Evolutionary conservation across 1,139 yeast species (phyloP).

Genomic region (Candida mesenterica): DNA sequence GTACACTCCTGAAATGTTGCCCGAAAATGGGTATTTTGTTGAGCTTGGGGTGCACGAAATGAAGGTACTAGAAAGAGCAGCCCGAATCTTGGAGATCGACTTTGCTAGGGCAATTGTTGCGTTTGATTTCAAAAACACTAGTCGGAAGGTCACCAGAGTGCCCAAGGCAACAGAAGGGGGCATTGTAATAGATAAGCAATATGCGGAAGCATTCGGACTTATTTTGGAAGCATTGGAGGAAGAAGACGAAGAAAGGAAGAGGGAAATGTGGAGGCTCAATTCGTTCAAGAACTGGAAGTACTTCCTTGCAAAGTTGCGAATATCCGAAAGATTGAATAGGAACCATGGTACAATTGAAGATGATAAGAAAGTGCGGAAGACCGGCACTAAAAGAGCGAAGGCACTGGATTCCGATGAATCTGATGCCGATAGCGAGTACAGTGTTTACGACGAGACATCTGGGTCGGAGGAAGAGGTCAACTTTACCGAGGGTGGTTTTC

Average conservation of each 20-base stretch:
- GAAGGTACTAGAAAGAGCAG: constrained; percentile 64
- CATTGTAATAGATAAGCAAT: constrained; percentile 65
- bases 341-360: constrained; percentile 59
- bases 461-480: constrained; percentile 5
- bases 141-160: constrained; percentile 23
- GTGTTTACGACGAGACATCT: constrained; percentile 11
- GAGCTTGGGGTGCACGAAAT: constrained; percentile 28
- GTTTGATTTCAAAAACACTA: constrained; percentile 57
- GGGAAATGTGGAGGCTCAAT: constrained; percentile 43
- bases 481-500: constrained; percentile 9
- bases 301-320: constrained; percentile 67
- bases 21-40: constrained; percentile 71
- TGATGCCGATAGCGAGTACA: constrained; percentile 9
- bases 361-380: constrained; percentile 2
- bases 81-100: constrained; percentile 65
- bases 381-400: not conserved
- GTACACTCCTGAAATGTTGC: constrained; percentile 76
- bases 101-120: constrained; percentile 87
- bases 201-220: constrained; percentile 60
- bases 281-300: constrained; percentile 74
- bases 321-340: constrained; percentile 62
- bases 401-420: constrained; percentile 9
- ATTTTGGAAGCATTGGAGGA: constrained; percentile 57
- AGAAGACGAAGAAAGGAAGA: constrained; percentile 51
- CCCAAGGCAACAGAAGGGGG: constrained; percentile 76